Percentiles rank a stretch among this genome's conserved stretches.
phyloP scores from a whole-genome alignment of 2,329 filamentous ascomycete species.

The Sporothrix sp. region DNA sequence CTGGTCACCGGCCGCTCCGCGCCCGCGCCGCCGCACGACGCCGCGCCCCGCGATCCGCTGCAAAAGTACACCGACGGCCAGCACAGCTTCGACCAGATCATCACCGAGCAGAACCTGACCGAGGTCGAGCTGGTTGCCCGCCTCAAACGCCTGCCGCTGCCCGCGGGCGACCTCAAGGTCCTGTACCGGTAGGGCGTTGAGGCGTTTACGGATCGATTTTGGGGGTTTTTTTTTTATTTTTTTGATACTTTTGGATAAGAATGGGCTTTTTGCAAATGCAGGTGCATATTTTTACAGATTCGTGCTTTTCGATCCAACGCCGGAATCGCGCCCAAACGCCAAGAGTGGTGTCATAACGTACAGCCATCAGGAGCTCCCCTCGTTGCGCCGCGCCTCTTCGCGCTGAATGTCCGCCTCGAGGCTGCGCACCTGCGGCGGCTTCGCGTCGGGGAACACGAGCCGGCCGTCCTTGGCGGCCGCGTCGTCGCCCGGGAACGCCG shows the following conservation, averaged over 20 bases:
- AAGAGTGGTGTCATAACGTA: constrained; percentile 5
- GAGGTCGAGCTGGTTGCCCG: constrained; percentile 62
- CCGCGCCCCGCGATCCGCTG: constrained; percentile 43
- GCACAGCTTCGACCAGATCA: constrained; percentile 74
- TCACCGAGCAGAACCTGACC: constrained; percentile 61
- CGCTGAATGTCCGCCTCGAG: constrained; percentile 20
- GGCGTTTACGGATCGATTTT: too few species aligned
- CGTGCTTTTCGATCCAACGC: too few species aligned
- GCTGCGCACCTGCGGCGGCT: constrained; percentile 14
- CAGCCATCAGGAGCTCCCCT: too few species aligned
- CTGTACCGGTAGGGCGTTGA: constrained; percentile 36
- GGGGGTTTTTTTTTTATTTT: too few species aligned
- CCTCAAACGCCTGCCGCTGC: constrained; percentile 47
- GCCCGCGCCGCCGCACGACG: constrained; percentile 16
- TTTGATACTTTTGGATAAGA: too few species aligned
- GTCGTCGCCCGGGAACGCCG: not conserved
- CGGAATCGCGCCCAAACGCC: too few species aligned
- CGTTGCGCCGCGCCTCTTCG: too few species aligned
- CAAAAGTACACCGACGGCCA: constrained; percentile 63
- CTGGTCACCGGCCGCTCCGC: constrained; percentile 45
- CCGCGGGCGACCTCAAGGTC: constrained; percentile 43
- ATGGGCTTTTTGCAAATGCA: not conserved
- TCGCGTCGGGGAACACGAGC: constrained; percentile 21
- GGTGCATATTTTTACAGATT: too few species aligned
- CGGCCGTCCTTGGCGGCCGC: not conserved